Evolutionary conservation across 73 alveolate species (phyloP), one percentile per base, ranked within the genome.

Genomic region (Halteria grandinella): DNA sequence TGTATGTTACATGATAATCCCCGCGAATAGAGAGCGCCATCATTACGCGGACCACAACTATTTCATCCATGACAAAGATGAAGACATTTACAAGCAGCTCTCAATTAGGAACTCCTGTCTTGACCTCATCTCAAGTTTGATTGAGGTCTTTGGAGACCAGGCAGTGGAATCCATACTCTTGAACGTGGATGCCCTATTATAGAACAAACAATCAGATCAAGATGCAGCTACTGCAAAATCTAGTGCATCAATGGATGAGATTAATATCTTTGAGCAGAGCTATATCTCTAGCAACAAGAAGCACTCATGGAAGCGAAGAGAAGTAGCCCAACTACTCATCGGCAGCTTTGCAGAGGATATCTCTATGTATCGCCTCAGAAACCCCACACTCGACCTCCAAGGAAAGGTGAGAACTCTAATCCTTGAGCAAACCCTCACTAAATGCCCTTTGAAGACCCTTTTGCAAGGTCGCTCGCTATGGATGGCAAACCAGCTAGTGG

Each of bases 291-390:
- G 51, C 0, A 48, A 81, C 47, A 31, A 47, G 0, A 49, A 57
- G 29, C 87, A 80, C 62, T 55, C 31, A 28, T 76, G 90, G 83
- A 87, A 87, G 34, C 70, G 55, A 29, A 28, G 85, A 49, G 95
- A 87, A 59, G 95, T 74, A 0, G 91, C 76, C 0, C 69, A 82
- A 5, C 59, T 72, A 24, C 7, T 87, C 12, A 21, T 87, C 18
- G 95, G 95, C 3, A 33, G 82, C n/a, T 25, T 87, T 25, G 55
- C 88, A 40, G 89, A 82, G 17, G 95, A 87, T 54, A 79, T 87
- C 50, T 24, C 64, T 37, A 47, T 36, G 39, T 87, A 40, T 43
- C 44, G 86, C 45, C 36, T 60, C 15, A 81, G 91, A 70, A 51
- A 80, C 49, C 58, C 60, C 43, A 40, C 36, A n/a, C n/a, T n/a